Conservation (phyloP, 208 protist genomes). For the Trypanosoma scelopori region DNA sequence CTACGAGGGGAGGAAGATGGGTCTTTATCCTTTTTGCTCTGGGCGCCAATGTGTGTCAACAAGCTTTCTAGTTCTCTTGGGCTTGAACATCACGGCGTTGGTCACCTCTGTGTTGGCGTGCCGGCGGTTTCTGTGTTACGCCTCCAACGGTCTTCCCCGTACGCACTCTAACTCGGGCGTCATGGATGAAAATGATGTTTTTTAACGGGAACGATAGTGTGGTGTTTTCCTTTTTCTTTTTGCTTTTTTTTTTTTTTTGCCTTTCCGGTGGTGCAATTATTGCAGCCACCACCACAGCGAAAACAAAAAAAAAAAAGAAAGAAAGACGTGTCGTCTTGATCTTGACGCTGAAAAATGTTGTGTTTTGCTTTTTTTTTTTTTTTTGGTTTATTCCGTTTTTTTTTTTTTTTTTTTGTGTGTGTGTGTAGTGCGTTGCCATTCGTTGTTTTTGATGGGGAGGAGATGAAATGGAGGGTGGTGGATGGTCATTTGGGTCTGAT, state of each 20-base stretch:
- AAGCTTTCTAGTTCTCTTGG: conserved; percentile 68
- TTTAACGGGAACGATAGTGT: too few species aligned
- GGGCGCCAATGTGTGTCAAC: conserved; percentile 45
- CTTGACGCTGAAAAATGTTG: too few species aligned
- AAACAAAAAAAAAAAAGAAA: too few species aligned
- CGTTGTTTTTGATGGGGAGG: too few species aligned
- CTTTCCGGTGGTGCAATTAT: too few species aligned
- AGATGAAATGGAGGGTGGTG: too few species aligned
- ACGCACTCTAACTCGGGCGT: background rate
- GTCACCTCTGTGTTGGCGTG: conserved; percentile 32
- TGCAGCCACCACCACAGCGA: too few species aligned
- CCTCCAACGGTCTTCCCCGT: background rate
- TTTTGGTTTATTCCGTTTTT: background rate
- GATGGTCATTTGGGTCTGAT: too few species aligned
- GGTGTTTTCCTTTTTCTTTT: too few species aligned
- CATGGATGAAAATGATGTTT: conserved; percentile 13
- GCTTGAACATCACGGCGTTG: conserved; percentile 45
- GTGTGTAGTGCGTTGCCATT: too few species aligned
- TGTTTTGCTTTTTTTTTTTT: background rate
- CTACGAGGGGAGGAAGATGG: conserved; percentile 31
- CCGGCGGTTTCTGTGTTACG: conserved; percentile 52
- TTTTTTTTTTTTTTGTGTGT: background rate
- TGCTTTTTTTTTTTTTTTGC: too few species aligned
- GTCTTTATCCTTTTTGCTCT: conserved; percentile 42
- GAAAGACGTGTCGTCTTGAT: too few species aligned